These are phyloP conservation scores for Nephelium lappaceum DNA, from an alignment of 345 rosid genomes.

Conservation along the genomic window DNA sequence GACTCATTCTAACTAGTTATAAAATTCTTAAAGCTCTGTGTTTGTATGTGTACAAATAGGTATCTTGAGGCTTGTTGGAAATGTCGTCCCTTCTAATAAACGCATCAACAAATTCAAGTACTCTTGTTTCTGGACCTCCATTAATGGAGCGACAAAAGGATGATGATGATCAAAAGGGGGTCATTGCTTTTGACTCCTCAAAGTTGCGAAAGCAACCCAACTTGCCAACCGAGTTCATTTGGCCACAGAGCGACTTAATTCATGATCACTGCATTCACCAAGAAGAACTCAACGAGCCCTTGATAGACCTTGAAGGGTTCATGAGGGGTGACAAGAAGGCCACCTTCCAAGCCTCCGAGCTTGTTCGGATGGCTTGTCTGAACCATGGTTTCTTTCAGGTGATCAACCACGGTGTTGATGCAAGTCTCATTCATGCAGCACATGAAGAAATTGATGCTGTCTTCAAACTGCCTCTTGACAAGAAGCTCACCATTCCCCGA, in stretches of 20 bases:
- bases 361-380: conserved; percentile 46
- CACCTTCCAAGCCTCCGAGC: conserved; percentile 37
- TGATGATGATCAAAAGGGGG: background rate
- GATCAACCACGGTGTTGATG: conserved; percentile 54
- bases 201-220: conserved; percentile 32
- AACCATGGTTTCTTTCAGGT: conserved; percentile 69
- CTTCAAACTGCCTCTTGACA: conserved; percentile 43
- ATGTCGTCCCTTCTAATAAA: conserved; percentile 31
- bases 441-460: conserved; percentile 36
- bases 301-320: conserved; percentile 52
- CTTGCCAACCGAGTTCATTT: conserved; percentile 50
- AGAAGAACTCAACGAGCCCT: conserved; percentile 49
- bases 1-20: too few relatives aligned
- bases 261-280: background rate
- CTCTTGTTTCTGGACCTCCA: conserved; percentile 17
- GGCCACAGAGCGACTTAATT: conserved; percentile 48
- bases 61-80: background rate
- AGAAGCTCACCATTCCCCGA: conserved; percentile 41
- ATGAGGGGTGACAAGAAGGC: conserved; percentile 39
- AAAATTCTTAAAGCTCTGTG: too few relatives aligned
- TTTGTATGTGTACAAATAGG: too few relatives aligned
- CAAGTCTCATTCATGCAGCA: conserved; percentile 38
- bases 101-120: conserved; percentile 17
- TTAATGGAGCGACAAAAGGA: conserved; percentile 7
- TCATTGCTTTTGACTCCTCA: conserved; percentile 33